Evolutionary conservation across 2,329 filamentous ascomycete species (phyloP).

Genomic region (Scedosporium minutisporum): DNA sequence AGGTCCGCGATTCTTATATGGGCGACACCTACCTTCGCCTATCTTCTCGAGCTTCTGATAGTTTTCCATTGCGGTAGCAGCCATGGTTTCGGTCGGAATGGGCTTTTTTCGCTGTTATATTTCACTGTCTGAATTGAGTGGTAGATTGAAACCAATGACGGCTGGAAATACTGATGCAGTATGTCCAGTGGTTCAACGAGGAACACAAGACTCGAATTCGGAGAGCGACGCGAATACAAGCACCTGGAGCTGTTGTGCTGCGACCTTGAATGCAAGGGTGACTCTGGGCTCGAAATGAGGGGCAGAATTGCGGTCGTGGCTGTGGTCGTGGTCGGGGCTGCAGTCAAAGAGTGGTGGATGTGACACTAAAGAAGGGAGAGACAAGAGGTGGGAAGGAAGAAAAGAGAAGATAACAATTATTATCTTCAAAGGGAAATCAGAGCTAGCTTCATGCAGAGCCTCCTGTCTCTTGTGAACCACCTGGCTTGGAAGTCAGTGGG

Average conservation of each 20-base stretch:
- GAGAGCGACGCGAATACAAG: too few relatives aligned
- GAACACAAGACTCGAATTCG: too few relatives aligned
- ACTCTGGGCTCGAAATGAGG: neutral
- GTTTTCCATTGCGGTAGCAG: constrained; percentile 62
- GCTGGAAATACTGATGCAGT: neutral
- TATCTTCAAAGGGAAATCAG: constrained; percentile 1
- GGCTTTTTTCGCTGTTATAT: neutral
- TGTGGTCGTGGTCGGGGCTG: neutral
- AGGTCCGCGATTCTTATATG: too few relatives aligned
- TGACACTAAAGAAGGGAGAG: constrained; percentile 5
- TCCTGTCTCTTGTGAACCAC: too few relatives aligned
- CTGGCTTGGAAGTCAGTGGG: neutral
- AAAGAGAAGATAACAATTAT: constrained; percentile 5
- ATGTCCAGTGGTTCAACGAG: too few relatives aligned
- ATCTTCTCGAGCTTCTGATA: constrained; percentile 97
- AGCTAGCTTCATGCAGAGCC: neutral
- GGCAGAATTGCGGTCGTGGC: neutral
- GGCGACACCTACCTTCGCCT: constrained; percentile 63
- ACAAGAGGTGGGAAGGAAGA: constrained; percentile 8
- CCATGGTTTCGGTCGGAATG: neutral
- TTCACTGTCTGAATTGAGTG: neutral
- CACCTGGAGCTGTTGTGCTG: neutral
- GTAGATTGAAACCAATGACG: neutral
- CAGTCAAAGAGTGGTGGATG: constrained; percentile 6
- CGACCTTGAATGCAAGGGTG: neutral